Evolutionary conservation across 805 yeast species (phyloP), one percentile per base, ranked within the genome.

Genomic region (Yamadazyma paraphyllophila): DNA sequence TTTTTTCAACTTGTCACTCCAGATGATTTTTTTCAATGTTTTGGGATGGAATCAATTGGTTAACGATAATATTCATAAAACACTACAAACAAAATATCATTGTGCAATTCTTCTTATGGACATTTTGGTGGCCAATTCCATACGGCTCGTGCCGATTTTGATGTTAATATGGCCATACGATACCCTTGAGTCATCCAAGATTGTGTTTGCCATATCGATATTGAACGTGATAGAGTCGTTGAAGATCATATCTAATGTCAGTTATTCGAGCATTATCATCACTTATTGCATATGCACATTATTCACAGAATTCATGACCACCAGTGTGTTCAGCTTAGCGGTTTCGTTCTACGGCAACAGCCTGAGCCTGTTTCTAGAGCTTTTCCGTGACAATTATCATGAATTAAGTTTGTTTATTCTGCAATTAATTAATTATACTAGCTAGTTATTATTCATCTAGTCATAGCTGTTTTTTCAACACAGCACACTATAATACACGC

Each of bases 111-210:
- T 91, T 13, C 75, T 89, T 0, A 74, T 83, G 8, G 85, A 96
- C 0, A 74, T 90, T 1, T 60, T 91, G 37, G 75, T 90, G 5
- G 83, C 97, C 0, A 82, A 88, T 36, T 81, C 88, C 0, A 83
- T 92, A 33, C 88, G 86, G 58, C 71, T 92, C 16, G 83, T 92
- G 51, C 99, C 99, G 0, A 85, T 94, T 14, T 73, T 94, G 29
- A 92, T 92, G 91, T 71, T 94, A 27, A 92, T 94, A 30, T 94
- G 99, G 99, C 94, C 96, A 0, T 94, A 94, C 58, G 97, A 94
- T 59, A 78, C 86, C n/a, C 73, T 84, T 1, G 72, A 85, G 2
- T 83, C 85, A 0, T 76, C 82, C 15, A 68, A 71, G 5, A 67
- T 82, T 8, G 85, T 87, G 26, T 77, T 77, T 47, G 69, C 80